phyloP scores from a whole-genome alignment of 306 rosid genomes.

The Medicago lupulina region DNA sequence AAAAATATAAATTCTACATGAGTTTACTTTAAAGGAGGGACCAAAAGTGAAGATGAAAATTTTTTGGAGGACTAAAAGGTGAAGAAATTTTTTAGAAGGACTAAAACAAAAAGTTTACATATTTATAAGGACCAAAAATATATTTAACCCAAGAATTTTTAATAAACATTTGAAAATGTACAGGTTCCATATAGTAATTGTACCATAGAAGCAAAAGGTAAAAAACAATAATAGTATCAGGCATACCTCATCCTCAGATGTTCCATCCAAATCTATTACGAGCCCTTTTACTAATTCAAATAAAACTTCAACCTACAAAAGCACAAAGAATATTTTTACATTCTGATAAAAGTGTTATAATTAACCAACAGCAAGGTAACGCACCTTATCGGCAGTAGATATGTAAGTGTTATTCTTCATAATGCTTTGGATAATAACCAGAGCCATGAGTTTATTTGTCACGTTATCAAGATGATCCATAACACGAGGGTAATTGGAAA shows the following conservation, averaged over 20 bases:
- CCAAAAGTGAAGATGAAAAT: too few species aligned
- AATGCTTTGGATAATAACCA: slow-evolving; percentile 92
- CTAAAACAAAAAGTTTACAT: too few species aligned
- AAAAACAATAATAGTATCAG: slow-evolving; percentile 27
- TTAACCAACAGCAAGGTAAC: slow-evolving; percentile 37
- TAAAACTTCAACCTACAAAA: slow-evolving; percentile 84
- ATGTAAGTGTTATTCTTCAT: slow-evolving; percentile 85
- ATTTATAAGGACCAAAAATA: too few species aligned
- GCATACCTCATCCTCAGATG: slow-evolving; percentile 73
- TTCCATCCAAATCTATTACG: slow-evolving; percentile 81
- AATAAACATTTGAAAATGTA: slow-evolving; percentile 17
- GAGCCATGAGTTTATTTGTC: slow-evolving; percentile 94
- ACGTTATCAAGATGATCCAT: slow-evolving; percentile 87
- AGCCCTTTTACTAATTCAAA: slow-evolving; percentile 95
- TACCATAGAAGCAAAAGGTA: slow-evolving; percentile 15
- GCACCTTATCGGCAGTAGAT: slow-evolving; percentile 85
- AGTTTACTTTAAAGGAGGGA: too few species aligned
- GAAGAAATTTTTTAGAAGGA: too few species aligned
- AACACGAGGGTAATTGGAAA: slow-evolving; percentile 90
- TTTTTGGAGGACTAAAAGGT: too few species aligned
- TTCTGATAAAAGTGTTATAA: slow-evolving; percentile 29
- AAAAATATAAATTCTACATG: too few species aligned
- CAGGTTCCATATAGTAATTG: slow-evolving; percentile 6
- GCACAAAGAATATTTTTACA: slow-evolving; percentile 25
- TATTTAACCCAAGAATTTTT: slow-evolving; percentile 2